Percentiles rank a stretch among this genome's conserved stretches.
Conservation (phyloP, 179 eudicot genomes). For the Amaranthus tricolor region DNA sequence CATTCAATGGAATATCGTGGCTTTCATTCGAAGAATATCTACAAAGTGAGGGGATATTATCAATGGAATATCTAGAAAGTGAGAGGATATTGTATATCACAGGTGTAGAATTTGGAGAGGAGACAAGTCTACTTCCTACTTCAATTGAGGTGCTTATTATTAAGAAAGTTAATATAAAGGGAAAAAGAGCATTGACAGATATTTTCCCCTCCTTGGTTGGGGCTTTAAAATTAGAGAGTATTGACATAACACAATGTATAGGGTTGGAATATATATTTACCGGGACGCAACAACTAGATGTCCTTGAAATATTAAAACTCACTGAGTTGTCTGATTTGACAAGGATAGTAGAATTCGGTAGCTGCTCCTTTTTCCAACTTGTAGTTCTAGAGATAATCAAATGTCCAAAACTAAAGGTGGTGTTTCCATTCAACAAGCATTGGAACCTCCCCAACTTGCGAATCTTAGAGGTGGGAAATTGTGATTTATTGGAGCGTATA, state of each 20-base stretch:
- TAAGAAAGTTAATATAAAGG: background rate
- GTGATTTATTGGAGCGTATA: conserved; percentile 5
- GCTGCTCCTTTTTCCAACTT: background rate
- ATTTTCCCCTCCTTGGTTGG: background rate
- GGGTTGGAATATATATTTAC: conserved; percentile 8
- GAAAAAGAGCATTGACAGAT: conserved; percentile 1
- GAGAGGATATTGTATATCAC: background rate
- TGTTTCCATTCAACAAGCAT: background rate
- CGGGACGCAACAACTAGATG: background rate
- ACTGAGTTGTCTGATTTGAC: background rate
- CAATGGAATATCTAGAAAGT: background rate
- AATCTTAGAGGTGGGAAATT: background rate
- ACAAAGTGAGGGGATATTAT: too few relatives aligned
- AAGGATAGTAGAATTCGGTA: background rate
- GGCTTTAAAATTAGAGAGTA: background rate
- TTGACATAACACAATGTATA: background rate
- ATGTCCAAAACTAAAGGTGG: conserved; percentile 2
- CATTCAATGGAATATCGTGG: too few relatives aligned
- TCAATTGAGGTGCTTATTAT: background rate
- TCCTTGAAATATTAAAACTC: background rate
- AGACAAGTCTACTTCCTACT: background rate
- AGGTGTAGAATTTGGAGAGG: background rate
- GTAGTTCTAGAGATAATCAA: background rate
- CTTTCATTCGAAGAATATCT: too few relatives aligned
- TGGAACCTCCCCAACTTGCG: background rate